Conservation (phyloP, 2,329 filamentous ascomycete genomes). For the Ploettnerulaceae sp. region DNA sequence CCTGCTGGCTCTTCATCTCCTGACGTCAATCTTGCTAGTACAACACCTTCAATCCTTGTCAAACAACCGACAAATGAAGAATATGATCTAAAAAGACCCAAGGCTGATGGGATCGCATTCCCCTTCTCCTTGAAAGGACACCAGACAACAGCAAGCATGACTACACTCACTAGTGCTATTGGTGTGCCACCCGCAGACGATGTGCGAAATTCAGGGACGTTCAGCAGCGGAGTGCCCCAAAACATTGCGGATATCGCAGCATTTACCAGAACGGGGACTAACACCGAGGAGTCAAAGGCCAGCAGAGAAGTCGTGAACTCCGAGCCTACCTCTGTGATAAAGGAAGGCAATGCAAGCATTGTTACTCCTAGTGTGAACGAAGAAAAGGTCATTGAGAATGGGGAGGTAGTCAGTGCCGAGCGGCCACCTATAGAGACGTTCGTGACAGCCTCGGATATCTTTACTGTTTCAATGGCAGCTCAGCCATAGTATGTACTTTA, state of each 20-base stretch:
- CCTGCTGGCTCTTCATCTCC: neutral
- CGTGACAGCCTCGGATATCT: slow-evolving; percentile 40
- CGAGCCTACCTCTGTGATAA: neutral
- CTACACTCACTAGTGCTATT: slow-evolving; percentile 49
- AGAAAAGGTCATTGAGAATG: slow-evolving; percentile 19
- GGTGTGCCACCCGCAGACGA: slow-evolving; percentile 25
- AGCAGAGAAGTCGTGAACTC: neutral
- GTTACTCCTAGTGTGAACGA: neutral
- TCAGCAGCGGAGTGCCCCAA: slow-evolving; percentile 19
- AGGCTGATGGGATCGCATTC: slow-evolving; percentile 63
- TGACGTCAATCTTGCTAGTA: neutral
- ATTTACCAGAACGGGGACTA: slow-evolving; percentile 1
- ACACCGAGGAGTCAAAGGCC: slow-evolving; percentile 6
- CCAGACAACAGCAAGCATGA: slow-evolving; percentile 58
- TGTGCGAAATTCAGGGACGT: slow-evolving; percentile 16
- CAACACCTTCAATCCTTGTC: slow-evolving; percentile 19
- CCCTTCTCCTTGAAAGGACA: slow-evolving; percentile 66
- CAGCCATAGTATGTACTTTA: too few species aligned
- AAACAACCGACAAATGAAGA: slow-evolving; percentile 26
- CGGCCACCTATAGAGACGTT: slow-evolving; percentile 49
- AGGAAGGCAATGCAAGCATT: neutral
- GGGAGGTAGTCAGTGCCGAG: slow-evolving; percentile 22
- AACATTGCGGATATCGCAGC: slow-evolving; percentile 13
- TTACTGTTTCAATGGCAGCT: slow-evolving; percentile 3
- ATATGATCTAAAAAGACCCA: slow-evolving; percentile 56